Base-by-base conservation (phyloP, 2,329 filamentous ascomycete species). In the Hypoxylon sp. region DNA sequence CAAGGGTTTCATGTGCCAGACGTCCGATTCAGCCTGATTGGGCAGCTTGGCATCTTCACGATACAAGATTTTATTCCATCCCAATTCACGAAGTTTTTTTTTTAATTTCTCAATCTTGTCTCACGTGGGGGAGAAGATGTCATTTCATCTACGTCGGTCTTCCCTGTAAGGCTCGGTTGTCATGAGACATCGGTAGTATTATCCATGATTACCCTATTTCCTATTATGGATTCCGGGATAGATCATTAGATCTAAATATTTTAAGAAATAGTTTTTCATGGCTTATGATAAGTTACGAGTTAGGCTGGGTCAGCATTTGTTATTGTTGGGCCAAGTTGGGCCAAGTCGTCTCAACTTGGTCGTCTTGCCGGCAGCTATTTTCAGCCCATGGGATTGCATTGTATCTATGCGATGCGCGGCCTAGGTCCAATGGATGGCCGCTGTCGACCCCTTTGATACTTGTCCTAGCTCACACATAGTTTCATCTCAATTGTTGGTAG, bases 361-460 rank as follows among this genome's bases (percentile, higher is more conserved):
- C 52, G 59, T 60, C 49, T 55, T 58, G 32, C 22, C 57, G 37
- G 37, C 11, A 41, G 5, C 67, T 67, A 69, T 71, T 70, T 71
- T 70, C 64, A 65, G 66, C 67, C 34, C 56, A 49, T 59, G 53
- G 62, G 65, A 68, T 68, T 69, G 68, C 68, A 70, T 69, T 70
- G 67, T 66, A 66, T 71, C 69, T 48, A 71, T 71, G 69, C 62
- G 44, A 60, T 55, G 63, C 57, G 48, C 49, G 56, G 41, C 50
- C 51, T 49, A 55, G 57, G 44, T 26, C 67, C 67, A 65, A 64
- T 64, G 30, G 55, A 20, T 39, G 44, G 47, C 44, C 47, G 48
- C 49, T 20, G 17, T 22, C 11, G 28, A 24, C 41, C 59, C 44
- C 48, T 59, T 56, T 54, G 56, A 56, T 44, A 61, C 65, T 43